Conservation (phyloP, 768 basidiomycete genomes). For the Gloeopeniophorella convolvens region DNA sequence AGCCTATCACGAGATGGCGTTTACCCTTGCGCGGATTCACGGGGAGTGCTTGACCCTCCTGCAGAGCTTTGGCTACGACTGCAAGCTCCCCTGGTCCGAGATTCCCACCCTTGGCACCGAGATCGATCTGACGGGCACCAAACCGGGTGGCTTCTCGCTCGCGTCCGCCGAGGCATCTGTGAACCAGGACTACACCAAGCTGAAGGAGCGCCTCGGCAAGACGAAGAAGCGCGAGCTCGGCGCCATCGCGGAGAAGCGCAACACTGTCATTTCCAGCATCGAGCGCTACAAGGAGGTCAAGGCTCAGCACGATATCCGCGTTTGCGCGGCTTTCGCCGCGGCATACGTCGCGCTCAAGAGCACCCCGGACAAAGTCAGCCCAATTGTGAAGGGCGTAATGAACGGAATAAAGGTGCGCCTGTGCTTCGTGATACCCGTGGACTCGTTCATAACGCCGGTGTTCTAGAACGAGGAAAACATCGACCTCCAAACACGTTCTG, state of each 20-base stretch:
- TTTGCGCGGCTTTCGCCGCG: conserved; percentile 84
- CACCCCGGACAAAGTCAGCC: conserved; percentile 90
- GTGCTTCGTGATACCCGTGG: too few species aligned
- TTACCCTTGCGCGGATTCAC: conserved; percentile 72
- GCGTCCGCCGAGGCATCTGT: conserved; percentile 68
- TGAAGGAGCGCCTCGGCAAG: conserved; percentile 69
- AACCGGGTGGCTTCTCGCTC: conserved; percentile 67
- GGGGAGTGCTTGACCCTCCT: conserved; percentile 73
- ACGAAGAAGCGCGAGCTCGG: conserved; percentile 75
- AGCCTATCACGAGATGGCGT: conserved; percentile 88
- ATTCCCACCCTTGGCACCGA: conserved; percentile 75
- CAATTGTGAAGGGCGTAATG: conserved; percentile 95
- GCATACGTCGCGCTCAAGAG: conserved; percentile 83
- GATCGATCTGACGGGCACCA: conserved; percentile 66
- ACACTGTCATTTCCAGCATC: conserved; percentile 60
- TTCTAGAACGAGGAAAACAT: conserved; percentile 78
- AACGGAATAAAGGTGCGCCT: conserved; percentile 82
- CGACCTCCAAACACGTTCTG: conserved; percentile 84
- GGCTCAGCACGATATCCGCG: conserved; percentile 77
- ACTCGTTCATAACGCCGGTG: too few species aligned
- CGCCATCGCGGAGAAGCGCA: conserved; percentile 69
- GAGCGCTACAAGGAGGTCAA: conserved; percentile 79
- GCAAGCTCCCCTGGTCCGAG: conserved; percentile 72
- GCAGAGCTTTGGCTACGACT: conserved; percentile 78
- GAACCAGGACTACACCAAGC: conserved; percentile 58